phyloP scores from a whole-genome alignment of 1,284 basidiomycete species.

The Cerrena zonata region DNA sequence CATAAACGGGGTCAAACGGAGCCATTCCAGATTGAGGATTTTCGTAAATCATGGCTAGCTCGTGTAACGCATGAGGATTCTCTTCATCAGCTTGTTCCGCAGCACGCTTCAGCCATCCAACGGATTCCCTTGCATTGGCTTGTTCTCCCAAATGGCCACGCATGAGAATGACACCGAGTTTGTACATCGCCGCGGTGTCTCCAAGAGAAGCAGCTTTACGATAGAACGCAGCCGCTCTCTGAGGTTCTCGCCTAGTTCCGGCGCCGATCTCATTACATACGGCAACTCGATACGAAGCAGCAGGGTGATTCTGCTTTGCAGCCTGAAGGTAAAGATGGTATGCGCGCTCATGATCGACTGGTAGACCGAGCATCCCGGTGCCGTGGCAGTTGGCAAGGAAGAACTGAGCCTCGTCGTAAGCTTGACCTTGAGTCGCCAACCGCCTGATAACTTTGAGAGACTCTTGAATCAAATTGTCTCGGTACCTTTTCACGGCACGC shows the following conservation, averaged over 20 bases:
- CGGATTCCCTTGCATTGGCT: slow-evolving; percentile 84
- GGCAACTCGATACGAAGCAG: slow-evolving; percentile 93
- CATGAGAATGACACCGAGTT: slow-evolving; percentile 92
- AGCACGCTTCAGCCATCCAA: slow-evolving; percentile 91
- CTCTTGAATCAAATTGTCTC: slow-evolving; percentile 83
- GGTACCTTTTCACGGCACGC: slow-evolving; percentile 80
- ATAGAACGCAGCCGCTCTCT: slow-evolving; percentile 91
- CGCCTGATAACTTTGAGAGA: slow-evolving; percentile 89
- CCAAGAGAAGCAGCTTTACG: slow-evolving; percentile 93
- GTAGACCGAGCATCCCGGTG: slow-evolving; percentile 87
- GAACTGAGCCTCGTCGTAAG: slow-evolving; percentile 97
- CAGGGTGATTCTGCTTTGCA: slow-evolving; percentile 92
- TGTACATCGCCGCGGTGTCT: slow-evolving; percentile 99
- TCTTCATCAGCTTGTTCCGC: slow-evolving; percentile 97
- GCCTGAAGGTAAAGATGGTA: slow-evolving; percentile 98
- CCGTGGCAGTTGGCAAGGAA: slow-evolving; percentile 97
- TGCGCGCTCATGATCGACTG: slow-evolving; percentile 95
- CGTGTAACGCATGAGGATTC: slow-evolving; percentile 95
- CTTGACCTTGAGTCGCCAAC: slow-evolving; percentile 82
- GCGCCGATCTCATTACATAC: slow-evolving; percentile 99
- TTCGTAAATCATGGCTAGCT: slow-evolving; percentile 91
- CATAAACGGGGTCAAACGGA: slow-evolving; percentile 71
- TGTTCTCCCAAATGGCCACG: slow-evolving; percentile 81
- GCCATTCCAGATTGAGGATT: slow-evolving; percentile 61
- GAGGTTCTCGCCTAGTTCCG: slow-evolving; percentile 86